phyloP scores from a whole-genome alignment of 2,329 filamentous ascomycete species.

The Fusarium buxicola region DNA sequence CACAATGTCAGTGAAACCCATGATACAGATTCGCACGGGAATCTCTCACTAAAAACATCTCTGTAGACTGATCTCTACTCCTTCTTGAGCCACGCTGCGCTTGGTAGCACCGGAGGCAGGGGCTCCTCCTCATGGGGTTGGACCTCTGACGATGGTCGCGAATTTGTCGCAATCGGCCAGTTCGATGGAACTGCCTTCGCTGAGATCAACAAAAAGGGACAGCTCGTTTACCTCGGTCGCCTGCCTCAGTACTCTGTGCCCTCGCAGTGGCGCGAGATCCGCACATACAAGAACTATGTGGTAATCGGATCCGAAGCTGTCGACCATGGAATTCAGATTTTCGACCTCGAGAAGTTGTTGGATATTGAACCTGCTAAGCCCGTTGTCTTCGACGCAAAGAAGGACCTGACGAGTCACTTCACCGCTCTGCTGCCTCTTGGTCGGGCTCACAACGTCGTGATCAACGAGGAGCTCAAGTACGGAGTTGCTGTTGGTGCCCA shows the following conservation, averaged over 20 bases:
- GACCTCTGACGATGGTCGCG: constrained; percentile 60
- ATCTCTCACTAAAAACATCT: background rate
- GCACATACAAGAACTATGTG: constrained; percentile 52
- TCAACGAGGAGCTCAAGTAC: constrained; percentile 60
- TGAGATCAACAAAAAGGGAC: constrained; percentile 58
- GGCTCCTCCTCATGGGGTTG: constrained; percentile 59
- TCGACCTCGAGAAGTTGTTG: constrained; percentile 68
- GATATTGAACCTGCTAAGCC: constrained; percentile 56
- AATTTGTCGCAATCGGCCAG: constrained; percentile 62
- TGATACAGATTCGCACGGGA: fast-evolving
- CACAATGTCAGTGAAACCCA: constrained; percentile 52
- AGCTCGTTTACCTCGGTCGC: constrained; percentile 60
- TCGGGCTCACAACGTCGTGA: constrained; percentile 64
- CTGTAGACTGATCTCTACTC: constrained; percentile 61
- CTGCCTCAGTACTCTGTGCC: constrained; percentile 56
- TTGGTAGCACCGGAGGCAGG: constrained; percentile 57
- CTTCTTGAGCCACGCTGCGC: constrained; percentile 64
- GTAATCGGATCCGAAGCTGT: constrained; percentile 58
- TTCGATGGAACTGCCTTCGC: constrained; percentile 63
- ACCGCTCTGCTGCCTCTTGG: constrained; percentile 51
- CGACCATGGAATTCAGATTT: constrained; percentile 71
- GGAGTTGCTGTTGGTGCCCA: constrained; percentile 58
- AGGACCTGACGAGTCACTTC: constrained; percentile 53
- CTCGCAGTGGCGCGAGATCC: constrained; percentile 56
- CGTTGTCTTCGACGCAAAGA: constrained; percentile 48